A percentile compares a stretch with the other conserved stretches of the same genome.
These are phyloP conservation scores for Meira nashicola DNA, from an alignment of 1,284 basidiomycete genomes.

Conservation along the genomic window DNA sequence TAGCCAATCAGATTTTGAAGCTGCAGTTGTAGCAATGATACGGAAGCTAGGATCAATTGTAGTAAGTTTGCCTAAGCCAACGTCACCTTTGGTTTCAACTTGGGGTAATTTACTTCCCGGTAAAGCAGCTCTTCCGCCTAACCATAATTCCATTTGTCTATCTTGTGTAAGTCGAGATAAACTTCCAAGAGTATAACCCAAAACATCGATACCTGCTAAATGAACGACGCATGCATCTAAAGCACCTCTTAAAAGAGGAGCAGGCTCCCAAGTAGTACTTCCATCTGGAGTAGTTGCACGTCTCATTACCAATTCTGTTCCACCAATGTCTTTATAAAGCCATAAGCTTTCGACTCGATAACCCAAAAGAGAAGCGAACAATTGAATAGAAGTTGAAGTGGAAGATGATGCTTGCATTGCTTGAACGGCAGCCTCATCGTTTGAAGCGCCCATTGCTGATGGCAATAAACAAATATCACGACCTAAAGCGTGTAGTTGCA, in stretches of 20 bases:
- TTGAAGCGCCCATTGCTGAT: slow-evolving; percentile 17
- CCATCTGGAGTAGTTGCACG: slow-evolving; percentile 45
- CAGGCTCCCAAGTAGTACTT: slow-evolving; percentile 48
- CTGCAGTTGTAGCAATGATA: slow-evolving; percentile 49
- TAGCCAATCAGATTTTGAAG: slow-evolving; percentile 46
- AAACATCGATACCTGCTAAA: slow-evolving; percentile 53
- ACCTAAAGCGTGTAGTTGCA: slow-evolving; percentile 52
- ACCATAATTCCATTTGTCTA: slow-evolving; percentile 49
- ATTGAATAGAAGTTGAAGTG: slow-evolving; percentile 48
- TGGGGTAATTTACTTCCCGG: neutral
- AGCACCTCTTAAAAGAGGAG: slow-evolving; percentile 46
- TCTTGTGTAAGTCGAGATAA: slow-evolving; percentile 47
- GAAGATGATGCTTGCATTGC: slow-evolving; percentile 49
- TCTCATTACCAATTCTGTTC: slow-evolving; percentile 52
- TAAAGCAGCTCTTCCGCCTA: slow-evolving; percentile 34
- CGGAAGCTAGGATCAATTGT: slow-evolving; percentile 44
- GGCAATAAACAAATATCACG: slow-evolving; percentile 50
- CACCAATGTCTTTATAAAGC: slow-evolving; percentile 53
- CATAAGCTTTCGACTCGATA: slow-evolving; percentile 52
- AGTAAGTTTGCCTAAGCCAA: slow-evolving; percentile 10
- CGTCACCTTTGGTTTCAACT: neutral
- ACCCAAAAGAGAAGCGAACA: slow-evolving; percentile 51
- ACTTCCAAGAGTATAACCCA: slow-evolving; percentile 50
- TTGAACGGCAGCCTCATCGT: slow-evolving; percentile 13
- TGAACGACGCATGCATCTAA: slow-evolving; percentile 52